phyloP scores from a whole-genome alignment of 768 basidiomycete genomes.

The Collybiopsis luxurians region DNA sequence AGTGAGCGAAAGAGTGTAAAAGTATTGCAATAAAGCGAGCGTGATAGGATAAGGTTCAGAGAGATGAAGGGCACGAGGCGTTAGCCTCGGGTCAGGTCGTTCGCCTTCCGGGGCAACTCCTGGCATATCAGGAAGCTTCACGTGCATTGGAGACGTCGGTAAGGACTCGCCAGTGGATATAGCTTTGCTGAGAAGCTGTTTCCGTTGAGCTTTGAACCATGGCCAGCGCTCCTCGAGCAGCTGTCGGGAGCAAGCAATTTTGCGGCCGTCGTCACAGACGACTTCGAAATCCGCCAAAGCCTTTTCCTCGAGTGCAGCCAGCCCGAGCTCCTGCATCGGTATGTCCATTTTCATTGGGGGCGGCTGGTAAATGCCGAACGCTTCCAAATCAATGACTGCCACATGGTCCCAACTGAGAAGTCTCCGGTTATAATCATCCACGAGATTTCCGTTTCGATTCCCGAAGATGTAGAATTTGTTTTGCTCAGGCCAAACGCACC shows the following conservation, averaged over 20 bases:
- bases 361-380: constrained; percentile 94
- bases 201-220: constrained; percentile 83
- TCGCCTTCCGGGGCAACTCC: constrained; percentile 47
- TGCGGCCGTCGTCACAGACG: constrained; percentile 86
- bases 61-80: constrained; percentile 74
- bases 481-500: constrained; percentile 79
- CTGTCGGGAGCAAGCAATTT: constrained; percentile 77
- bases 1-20: constrained; percentile 82
- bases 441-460: constrained; percentile 81
- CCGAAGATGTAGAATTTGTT: constrained; percentile 92
- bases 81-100: constrained; percentile 72
- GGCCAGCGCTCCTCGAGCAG: constrained; percentile 92
- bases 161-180: constrained; percentile 53
- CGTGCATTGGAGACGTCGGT: constrained; percentile 59
- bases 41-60: constrained; percentile 91
- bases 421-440: constrained; percentile 90
- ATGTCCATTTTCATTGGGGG: constrained; percentile 64
- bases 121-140: constrained; percentile 60
- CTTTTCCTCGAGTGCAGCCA: constrained; percentile 79
- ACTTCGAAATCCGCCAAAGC: constrained; percentile 90
- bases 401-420: constrained; percentile 91
- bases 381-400: constrained; percentile 86
- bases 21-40: constrained; percentile 88
- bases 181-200: constrained; percentile 57
- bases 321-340: constrained; percentile 80